Base-by-base conservation (phyloP, 345 rosid genomes). In the Linum trigynum region DNA sequence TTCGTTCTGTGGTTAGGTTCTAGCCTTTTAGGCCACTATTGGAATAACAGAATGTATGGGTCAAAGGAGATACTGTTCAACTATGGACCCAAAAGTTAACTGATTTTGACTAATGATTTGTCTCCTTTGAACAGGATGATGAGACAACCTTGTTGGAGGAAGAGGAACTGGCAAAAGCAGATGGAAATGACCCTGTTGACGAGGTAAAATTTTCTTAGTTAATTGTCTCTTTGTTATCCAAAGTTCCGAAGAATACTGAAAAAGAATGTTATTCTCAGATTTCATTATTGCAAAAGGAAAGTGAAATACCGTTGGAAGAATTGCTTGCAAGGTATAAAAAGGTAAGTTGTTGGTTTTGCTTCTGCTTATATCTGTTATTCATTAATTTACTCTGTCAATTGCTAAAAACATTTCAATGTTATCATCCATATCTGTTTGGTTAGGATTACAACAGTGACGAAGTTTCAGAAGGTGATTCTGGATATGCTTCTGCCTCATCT, bases 301-400 rank as follows among this genome's bases (percentile, higher is more conserved):
- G 91, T 75, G 99, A 90, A 77, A 84, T 88, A 51, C 84, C 99
- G 7, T 67, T 94, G 68, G 92, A 88, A 79, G 91, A 81, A 72
- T 76, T 94, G 83, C 91, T 90, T 78, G 86, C 91, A 76, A 85
- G 90, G 96, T 94, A 90, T 82, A 90, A 78, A 77, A 83, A 90
- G 97, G 99, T 94, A 88, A 71, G 91, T 77, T 62, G 32, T 78
- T 66, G 57, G 68, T 57, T 71, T 70, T 70, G 68, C 57, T 57
- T 71, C 59, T 77, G 64, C 75, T 42, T 72, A 23, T 64, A 2
- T 42, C 50, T 41, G 62, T 39, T 39, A 5, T 42, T 45, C 45
- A 50, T 37, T 37, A 40, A 14, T 38, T 65, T 62, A 11, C 36
- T 48, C 8, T 6, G 3, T 48, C 53, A 48, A 48, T 12, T 48